Evolutionary conservation across 306 rosid genomes (phyloP).

Genomic region (Arachis hypogaea): DNA sequence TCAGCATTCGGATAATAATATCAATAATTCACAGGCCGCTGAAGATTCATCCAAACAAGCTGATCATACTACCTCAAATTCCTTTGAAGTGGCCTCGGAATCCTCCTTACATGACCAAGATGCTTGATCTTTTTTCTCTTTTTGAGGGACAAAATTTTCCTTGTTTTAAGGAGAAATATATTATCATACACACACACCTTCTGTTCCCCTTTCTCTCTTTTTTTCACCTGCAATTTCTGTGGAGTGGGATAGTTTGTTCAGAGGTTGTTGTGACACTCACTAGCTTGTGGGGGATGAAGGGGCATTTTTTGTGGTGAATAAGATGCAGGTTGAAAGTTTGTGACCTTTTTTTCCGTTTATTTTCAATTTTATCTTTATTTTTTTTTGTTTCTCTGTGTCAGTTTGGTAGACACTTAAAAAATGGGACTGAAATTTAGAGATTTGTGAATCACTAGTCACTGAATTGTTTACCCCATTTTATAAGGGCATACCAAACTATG

Average conservation of each 20-base stretch:
- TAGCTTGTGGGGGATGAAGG: conserved; percentile 58
- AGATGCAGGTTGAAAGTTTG: conserved; percentile 78
- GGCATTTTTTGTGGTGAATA: conserved; percentile 84
- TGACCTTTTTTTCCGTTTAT: conserved; percentile 18
- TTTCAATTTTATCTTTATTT: neutral
- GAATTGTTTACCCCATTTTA: conserved; percentile 25
- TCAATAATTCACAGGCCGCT: conserved; percentile 41
- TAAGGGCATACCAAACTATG: conserved; percentile 23
- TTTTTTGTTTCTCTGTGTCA: conserved; percentile 6
- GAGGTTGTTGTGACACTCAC: conserved; percentile 53
- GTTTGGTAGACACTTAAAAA: conserved; percentile 31
- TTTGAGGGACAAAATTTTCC: conserved; percentile 36
- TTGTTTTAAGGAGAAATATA: conserved; percentile 55
- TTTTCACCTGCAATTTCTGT: conserved; percentile 64
- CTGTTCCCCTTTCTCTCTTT: conserved; percentile 48
- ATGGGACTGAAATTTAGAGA: neutral
- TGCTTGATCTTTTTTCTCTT: conserved; percentile 44
- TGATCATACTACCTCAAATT: conserved; percentile 45
- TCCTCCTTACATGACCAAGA: conserved; percentile 57
- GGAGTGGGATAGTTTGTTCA: conserved; percentile 54
- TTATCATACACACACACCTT: conserved; percentile 57
- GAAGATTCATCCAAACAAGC: conserved; percentile 57
- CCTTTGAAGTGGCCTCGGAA: conserved; percentile 58
- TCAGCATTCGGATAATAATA: conserved; percentile 38
- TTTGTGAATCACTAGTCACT: conserved; percentile 24